A percentile compares a stretch with the other conserved stretches of the same genome.
These are phyloP conservation scores for Penicillium ochrochloron DNA, from an alignment of 495 filamentous ascomycete genomes.

Conservation along the genomic window DNA sequence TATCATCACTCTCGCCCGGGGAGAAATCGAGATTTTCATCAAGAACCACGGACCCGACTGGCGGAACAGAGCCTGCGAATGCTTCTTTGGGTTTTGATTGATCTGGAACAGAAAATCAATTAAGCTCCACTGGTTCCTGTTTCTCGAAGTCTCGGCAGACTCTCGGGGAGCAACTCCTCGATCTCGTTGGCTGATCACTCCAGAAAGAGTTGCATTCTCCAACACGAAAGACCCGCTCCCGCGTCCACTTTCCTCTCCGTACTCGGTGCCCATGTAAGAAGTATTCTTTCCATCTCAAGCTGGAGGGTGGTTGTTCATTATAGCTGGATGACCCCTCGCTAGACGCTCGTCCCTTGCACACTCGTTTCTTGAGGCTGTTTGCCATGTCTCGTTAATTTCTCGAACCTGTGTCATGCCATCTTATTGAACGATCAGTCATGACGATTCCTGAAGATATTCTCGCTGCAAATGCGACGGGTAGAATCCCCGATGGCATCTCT, in stretches of 20 bases:
- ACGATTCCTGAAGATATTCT: slow-evolving; percentile 38
- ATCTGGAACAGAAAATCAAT: neutral
- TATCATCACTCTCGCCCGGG: slow-evolving; percentile 3
- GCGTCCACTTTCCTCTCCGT: slow-evolving; percentile 18
- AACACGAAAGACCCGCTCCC: slow-evolving; percentile 12
- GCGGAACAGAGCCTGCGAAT: neutral
- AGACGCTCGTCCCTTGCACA: neutral
- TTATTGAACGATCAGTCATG: slow-evolving; percentile 25
- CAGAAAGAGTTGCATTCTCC: slow-evolving; percentile 1
- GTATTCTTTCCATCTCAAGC: neutral
- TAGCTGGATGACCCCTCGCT: neutral
- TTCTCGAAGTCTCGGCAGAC: neutral
- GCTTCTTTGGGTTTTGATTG: neutral
- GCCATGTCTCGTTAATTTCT: slow-evolving; percentile 10
- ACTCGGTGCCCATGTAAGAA: neutral
- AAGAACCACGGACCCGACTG: neutral
- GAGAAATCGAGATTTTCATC: neutral
- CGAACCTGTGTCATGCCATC: slow-evolving; percentile 14
- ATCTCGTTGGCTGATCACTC: slow-evolving; percentile 18
- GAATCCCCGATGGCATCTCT: slow-evolving; percentile 39
- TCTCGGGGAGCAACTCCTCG: neutral
- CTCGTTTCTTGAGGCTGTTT: neutral
- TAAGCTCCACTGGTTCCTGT: slow-evolving; percentile 12
- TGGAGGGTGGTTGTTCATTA: slow-evolving; percentile 8
- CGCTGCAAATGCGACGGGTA: slow-evolving; percentile 34